Percentiles rank a stretch among this genome's conserved stretches.
Evolutionary conservation across 1,284 basidiomycete genomes (phyloP).

Genomic region (Puccinia hordei): DNA sequence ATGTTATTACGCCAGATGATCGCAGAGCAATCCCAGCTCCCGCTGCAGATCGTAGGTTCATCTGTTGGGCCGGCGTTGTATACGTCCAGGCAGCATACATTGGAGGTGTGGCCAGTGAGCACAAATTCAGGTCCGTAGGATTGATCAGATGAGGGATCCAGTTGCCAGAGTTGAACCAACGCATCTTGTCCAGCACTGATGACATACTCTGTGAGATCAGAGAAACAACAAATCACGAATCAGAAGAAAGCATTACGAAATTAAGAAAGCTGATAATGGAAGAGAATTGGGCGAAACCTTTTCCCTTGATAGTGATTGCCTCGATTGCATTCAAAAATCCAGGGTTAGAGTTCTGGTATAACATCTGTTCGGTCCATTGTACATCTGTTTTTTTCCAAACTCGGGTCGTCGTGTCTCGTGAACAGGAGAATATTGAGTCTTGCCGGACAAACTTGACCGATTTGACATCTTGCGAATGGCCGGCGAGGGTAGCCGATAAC

Average conservation of each 20-base stretch:
- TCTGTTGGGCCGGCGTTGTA: slow-evolving; percentile 41
- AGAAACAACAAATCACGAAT: not conserved
- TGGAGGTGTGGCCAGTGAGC: slow-evolving; percentile 76
- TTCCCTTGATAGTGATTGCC: slow-evolving; percentile 63
- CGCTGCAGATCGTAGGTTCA: slow-evolving; percentile 59
- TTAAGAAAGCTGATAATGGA: slow-evolving; percentile 27
- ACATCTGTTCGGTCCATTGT: slow-evolving; percentile 64
- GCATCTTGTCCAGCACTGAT: slow-evolving; percentile 82
- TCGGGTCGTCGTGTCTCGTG: slow-evolving; percentile 84
- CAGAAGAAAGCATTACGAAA: not conserved
- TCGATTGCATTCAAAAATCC: slow-evolving; percentile 80
- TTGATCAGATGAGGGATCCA: slow-evolving; percentile 64
- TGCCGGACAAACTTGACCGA: slow-evolving; percentile 60
- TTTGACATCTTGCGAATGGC: slow-evolving; percentile 73
- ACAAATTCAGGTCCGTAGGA: slow-evolving; percentile 57
- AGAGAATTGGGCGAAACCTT: slow-evolving; percentile 54
- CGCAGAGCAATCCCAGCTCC: slow-evolving; percentile 97
- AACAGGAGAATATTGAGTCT: slow-evolving; percentile 73
- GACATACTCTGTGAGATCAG: slow-evolving; percentile 70
- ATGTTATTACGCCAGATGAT: slow-evolving; percentile 87
- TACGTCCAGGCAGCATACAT: slow-evolving; percentile 79
- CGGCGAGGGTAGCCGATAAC: slow-evolving; percentile 73
- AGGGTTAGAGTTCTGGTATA: slow-evolving; percentile 68
- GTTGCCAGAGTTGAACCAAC: slow-evolving; percentile 75
- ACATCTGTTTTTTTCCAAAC: slow-evolving; percentile 71